Evolutionary conservation across 1,284 basidiomycete genomes (phyloP), one percentile per base, ranked within the genome.

Genomic region (Spongispora temasekensis): DNA sequence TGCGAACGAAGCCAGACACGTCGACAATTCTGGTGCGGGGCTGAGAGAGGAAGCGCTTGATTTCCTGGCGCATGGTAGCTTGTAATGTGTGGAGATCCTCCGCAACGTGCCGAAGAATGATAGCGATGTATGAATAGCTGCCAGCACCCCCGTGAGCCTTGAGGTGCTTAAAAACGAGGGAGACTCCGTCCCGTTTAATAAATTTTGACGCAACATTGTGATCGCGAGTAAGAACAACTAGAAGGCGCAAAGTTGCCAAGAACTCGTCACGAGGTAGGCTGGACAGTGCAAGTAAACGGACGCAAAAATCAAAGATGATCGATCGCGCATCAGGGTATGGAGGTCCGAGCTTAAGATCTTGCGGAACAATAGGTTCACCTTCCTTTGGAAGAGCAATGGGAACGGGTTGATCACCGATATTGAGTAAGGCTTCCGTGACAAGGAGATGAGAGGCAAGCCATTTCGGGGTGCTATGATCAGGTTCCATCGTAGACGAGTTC

Each of bases 101-200:
- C 56, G 97, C 86, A 57, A 94, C 78, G 73, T 99, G 97, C 4
- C 97, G 91, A 21, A 98, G 79, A 60, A 98, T 90, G 69, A 93
- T 92, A 23, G 90, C 87, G 53, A 95, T 85, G 72, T 95, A 93
- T 0, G 92, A 87, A 60, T 95, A 93, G 65, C 90, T 91, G 30
- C 90, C 88, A 42, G 81, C 73, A 1, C 87, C 83, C 19, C 86
- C 77, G 0, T 87, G 81, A 8, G 78, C 73, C 62, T 84, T 86
- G 63, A 92, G 78, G 48, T 87, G 83, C 61, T 83, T 81, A 74
- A 95, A 87, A 19, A 96, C 78, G n/a, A 81, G 72, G 0, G 74
- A 65, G 12, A 95, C 75, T 1, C 91, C 90, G 50, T 87, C 85
- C 25, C 79, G 79, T 55, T 84, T 82, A 63, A 89, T 81, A 66